Evolutionary conservation across 208 protist genomes (phyloP).

Genomic region (Leishmania lainsoni): DNA sequence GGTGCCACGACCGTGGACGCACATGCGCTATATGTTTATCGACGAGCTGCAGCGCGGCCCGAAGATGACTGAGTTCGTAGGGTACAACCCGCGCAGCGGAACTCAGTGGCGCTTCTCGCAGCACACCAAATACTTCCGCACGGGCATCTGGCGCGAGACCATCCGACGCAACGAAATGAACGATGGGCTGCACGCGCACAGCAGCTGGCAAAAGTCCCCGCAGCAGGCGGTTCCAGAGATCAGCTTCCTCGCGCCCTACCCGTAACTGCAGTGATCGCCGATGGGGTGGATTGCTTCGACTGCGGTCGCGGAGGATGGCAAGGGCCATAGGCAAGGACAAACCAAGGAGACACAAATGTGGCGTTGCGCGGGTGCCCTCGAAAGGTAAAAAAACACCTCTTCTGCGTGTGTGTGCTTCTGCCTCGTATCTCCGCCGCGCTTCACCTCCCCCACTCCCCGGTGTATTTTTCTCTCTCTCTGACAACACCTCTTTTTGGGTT

Average conservation of each 20-base stretch:
- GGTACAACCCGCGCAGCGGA: constrained; percentile 85
- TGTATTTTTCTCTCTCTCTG: not conserved
- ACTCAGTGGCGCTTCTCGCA: constrained; percentile 91
- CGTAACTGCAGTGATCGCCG: constrained; percentile 30
- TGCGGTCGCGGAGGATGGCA: not conserved
- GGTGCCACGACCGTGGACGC: constrained; percentile 84
- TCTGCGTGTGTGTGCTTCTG: not conserved
- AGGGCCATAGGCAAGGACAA: not conserved
- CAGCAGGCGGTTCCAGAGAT: constrained; percentile 91
- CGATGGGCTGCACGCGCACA: constrained; percentile 82
- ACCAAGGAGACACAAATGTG: not conserved
- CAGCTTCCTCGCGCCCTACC: constrained; percentile 76
- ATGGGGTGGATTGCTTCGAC: not conserved
- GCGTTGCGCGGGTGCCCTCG: not conserved
- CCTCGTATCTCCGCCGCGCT: not conserved
- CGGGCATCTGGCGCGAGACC: constrained; percentile 86
- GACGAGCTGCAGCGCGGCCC: constrained; percentile 90
- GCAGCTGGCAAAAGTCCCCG: constrained; percentile 89
- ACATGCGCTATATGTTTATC: constrained; percentile 90
- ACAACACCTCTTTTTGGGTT: not conserved
- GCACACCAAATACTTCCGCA: constrained; percentile 84
- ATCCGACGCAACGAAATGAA: constrained; percentile 91
- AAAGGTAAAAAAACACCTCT: not conserved
- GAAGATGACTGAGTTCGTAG: constrained; percentile 87
- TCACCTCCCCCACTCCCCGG: not conserved